Evolutionary conservation across 2,329 filamentous ascomycete species (phyloP), one percentile per base, ranked within the genome.

Genomic region (Diaporthe australafricana): DNA sequence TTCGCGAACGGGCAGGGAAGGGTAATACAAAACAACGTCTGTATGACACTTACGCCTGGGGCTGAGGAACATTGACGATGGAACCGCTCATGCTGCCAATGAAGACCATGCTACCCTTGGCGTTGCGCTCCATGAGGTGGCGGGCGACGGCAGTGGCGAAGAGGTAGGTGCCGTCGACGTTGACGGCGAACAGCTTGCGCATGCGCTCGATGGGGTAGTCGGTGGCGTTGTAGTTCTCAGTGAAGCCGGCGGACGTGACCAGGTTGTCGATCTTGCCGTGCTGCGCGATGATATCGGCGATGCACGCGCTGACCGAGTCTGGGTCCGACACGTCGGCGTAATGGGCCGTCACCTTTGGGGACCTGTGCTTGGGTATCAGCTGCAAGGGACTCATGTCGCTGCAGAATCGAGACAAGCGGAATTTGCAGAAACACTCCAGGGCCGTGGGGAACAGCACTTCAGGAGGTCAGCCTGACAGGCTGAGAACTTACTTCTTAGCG

Each of bases 191-290:
- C 20, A 98, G 90, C 86, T 97, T 97, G 83, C 95, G 91, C 83
- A 98, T 92, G 75, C 95, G 93, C 77, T 98, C 94, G 76, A 95
- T 90, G 0, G 95, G 95, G 84, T 98, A 98, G 76, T 92, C 91
- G 78, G 95, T 93, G 57, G 96, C 96, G 78, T 97, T 93, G 79
- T 95, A 97, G 86, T 98, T 98, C 86, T 98, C 96, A 17, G 94
- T 96, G 85, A 98, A 98, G 56, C 96, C 96, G 63, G 96, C 96
- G n/a, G 94, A 97, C 32, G 96, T 98, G 77, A 98, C 95, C 32
- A 98, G 89, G 83, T 94, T 92, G 84, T 98, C 95, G 77, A 98
- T 94, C 82, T 93, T 92, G 82, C 92, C 92, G 80, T 98, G 95
- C 72, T 88, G 83, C 62, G 85, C 77, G 65, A 96, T 80, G 75